Evolutionary conservation across 371 early-diverging fungal genomes (phyloP), one percentile per base, ranked within the genome.

Genomic region (Mucor sp.): DNA sequence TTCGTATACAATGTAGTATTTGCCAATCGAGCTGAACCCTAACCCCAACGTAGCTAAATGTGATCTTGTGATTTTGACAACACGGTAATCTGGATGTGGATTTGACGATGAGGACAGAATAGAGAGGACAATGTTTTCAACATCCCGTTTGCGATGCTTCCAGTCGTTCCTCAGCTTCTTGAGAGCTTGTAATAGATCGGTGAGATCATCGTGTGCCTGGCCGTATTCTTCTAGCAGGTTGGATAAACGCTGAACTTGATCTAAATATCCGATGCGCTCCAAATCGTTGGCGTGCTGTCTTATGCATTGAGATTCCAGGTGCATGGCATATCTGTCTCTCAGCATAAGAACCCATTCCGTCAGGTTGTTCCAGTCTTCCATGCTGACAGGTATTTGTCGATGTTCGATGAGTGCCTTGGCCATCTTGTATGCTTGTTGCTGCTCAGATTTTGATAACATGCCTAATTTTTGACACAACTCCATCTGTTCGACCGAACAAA

Each of bases 1-100:
- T 60, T 76, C 76, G 61, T 72, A 76, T 6, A 76, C 60, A 9
- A 76, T 64, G 39, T 76, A 76, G 21, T 66, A 58, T 65, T 76
- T 72, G 6, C 63, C 65, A 57, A 76, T 67, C 14, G 76, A 76
- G 30, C 68, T 37, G 7, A 72, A 37, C 5, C 73, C 70, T 1
- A 76, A 37, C 14, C 76, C 76, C 3, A 76, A 56, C 9, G 67
- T 60, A 17, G 30, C 25, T 15, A 72, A n/a, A 60, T 70, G 66
- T 6, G 70, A 59, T 23, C 70, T 64, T n/a, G 62, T 62, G 0
- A 72, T 43, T 32, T 67, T 71, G 41, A 74, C 66, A n/a, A 71
- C 69, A 7, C 72, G 66, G 30, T 59, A 66, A 1, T 62, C 63
- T 32, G 58, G 27, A 11, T 58, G 57, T 3, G 56, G 59, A n/a